Evolutionary conservation across 306 rosid genomes (phyloP), one percentile per base, ranked within the genome.

Genomic region (Castanea sativa): DNA sequence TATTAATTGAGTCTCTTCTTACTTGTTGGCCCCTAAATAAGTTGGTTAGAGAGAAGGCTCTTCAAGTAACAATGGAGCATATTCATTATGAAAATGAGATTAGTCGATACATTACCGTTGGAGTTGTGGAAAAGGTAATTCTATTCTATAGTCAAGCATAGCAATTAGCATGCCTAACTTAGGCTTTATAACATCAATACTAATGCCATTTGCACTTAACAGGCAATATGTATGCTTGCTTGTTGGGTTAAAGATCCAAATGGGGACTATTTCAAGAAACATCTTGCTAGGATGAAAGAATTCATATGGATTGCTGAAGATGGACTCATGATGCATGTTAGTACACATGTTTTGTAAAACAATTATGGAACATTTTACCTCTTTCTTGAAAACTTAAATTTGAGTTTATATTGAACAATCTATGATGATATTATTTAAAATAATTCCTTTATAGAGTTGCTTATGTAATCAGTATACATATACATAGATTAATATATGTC

Each of bases 1-100:
- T 85, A 20, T 83, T 86, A 15, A 64, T 79, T 0, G 96, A 93
- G 75, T 94, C 96, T 35, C 74, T 93, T 67, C 87, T 93, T 6
- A 87, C 89, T 8, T 87, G 87, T 25, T 84, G 87, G 85, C 87
- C 87, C 55, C 76, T 80, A 8, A 84, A 84, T 71, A 77, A 84
- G 64, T 5, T 84, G 5, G 16, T 81, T 0, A 71, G 87, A 25
- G 74, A 84, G 18, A 81, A 43, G 18, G 82, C 87, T 56, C 80
- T 84, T 1, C 41, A 77, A 2, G 25, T 20, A 27, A 59, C 82
- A 4, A 84, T 84, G 85, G 69, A 59, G 10, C 85, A 80, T 33
- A 80, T 84, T 80, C 85, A 84, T 45, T 84, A 77, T 9, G 87
- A 84, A 71, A 80, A 84, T 69, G 87, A 84, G 60, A 80, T 69